Evolutionary conservation across 768 basidiomycete genomes (phyloP), one percentile per base, ranked within the genome.

Genomic region (Gymnopilus dilepis): DNA sequence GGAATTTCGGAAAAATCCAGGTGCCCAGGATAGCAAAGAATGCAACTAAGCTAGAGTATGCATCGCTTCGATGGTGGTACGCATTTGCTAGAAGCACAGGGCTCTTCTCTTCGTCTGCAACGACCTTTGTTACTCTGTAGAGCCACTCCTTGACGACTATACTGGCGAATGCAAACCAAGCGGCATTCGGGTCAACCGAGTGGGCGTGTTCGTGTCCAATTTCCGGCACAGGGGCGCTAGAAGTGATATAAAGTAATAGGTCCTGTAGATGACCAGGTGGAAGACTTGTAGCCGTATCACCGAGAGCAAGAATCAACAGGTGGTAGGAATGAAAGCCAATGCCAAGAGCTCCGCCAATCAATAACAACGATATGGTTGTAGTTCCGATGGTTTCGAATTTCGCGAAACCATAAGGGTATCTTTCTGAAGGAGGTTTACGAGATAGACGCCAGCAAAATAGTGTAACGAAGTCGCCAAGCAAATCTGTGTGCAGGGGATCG

Each of bases 331-430:
- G 96, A 66, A 96, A 84, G 9, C 94, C 94, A 55, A 95, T 91
- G 56, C 91, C 92, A 17, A 91, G 79, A 2, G 91, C 90, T 58
- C 92, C 93, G 4, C 88, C 89, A 58, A 95, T 86, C 61, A 99
- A 85, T 31, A 98, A 84, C 51, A 97, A 77, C 1, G 95, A 92
- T 48, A 97, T 90, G 37, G 91, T 86, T 2, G 92, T 86, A n/a
- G 96, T 97, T 48, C 97, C 97, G 22, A 98, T 80, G 4, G 95
- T 95, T 76, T 99, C 97, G 66, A 95, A 97, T 76, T 99, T 98
- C 65, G 91, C 91, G 68, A 93, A 91, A 15, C 94, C 93, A 63
- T 89, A 95, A 1, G 95, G 95, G 72, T 94, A 98, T 65, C 76
- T 78, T 64, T 79, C 82, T 8, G 91, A 89, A 9, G 95, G 91